Base-by-base conservation (phyloP, 352 stramenopile species). In the Globisporangium carolinianum region DNA sequence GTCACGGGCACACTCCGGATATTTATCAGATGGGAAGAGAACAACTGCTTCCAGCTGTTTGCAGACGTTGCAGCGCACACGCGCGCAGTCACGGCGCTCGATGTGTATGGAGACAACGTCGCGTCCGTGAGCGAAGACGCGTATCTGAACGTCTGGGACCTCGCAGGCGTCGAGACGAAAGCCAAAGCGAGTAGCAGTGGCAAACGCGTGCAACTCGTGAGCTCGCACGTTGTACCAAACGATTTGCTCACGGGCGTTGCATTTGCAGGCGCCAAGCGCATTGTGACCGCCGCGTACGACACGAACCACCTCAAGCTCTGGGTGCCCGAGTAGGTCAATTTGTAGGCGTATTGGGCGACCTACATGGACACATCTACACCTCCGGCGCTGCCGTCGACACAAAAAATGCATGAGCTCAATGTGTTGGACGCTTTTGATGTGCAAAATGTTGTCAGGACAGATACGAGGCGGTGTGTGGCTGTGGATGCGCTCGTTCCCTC, bases 121-220 rank as follows among this genome's bases (percentile, higher is more conserved):
- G 79, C 75, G 51, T 85, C 77, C 0, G 79, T 91, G 42, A 75
- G 80, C 8, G 80, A 92, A 56, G 76, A 94, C 60, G 89, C 76
- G 10, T 94, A 86, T 63, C 51, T 91, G 50, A 89, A 94, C 57
- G 74, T 91, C 49, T 92, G 82, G 79, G 79, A 90, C 52, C 58
- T 86, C 14, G 52, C 53, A 2, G 69, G 57, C 17, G 65, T 18
- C 47, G 71, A 66, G 36, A 49, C 42, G 1, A 51, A 43, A 7
- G 39, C 39, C 7, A 43, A 43, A 43, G 39, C 39, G 39, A 43
- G 7, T 7, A 43, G 39, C 39, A 43, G 39, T 11, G 10, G 47
- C 24, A 59, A 66, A 4, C 62, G 61, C 0, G 56, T 90, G 43
- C 72, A 79, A 52, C 68, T 89, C 11, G 71, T 63, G 53, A 90